These are phyloP conservation scores for Pisolithus thermaeus DNA, from an alignment of 1,284 basidiomycete species.

Conservation along the genomic window DNA sequence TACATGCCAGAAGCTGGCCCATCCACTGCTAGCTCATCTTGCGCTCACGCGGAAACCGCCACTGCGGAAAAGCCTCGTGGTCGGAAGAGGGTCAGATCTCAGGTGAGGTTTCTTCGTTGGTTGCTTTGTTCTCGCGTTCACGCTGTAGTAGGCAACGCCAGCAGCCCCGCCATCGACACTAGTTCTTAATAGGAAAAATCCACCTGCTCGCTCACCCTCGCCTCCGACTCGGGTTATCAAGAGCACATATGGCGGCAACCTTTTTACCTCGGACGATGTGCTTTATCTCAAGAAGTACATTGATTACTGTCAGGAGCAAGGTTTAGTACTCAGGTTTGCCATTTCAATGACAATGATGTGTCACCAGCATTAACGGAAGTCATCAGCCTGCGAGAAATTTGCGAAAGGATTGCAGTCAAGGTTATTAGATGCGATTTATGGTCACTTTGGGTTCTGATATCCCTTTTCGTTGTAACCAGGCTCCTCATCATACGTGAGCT, in stretches of 20 bases:
- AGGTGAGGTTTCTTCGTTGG: constrained; percentile 31
- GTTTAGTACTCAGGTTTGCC: constrained; percentile 63
- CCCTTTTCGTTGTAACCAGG: constrained; percentile 35
- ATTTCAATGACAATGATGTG: not conserved
- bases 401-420: constrained; percentile 76
- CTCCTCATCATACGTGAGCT: constrained; percentile 75
- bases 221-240: constrained; percentile 77
- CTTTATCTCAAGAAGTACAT: constrained; percentile 77
- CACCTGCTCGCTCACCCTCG: constrained; percentile 70
- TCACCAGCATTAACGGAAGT: not conserved
- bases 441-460: constrained; percentile 1
- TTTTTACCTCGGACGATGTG: constrained; percentile 77
- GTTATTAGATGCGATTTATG: constrained; percentile 28
- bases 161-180: constrained; percentile 58
- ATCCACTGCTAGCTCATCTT: constrained; percentile 30
- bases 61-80: constrained; percentile 43
- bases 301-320: constrained; percentile 79
- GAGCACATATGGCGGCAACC: constrained; percentile 78
- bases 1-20: constrained; percentile 49
- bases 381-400: constrained; percentile 71
- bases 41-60: constrained; percentile 17
- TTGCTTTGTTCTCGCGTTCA: not conserved
- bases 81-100: constrained; percentile 55
- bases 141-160: constrained; percentile 40
- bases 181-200: constrained; percentile 55